Percentiles rank a stretch among this genome's conserved stretches.
Evolutionary conservation across 2,329 filamentous ascomycete genomes (phyloP).

Genomic region (Tolypocladium sp.): DNA sequence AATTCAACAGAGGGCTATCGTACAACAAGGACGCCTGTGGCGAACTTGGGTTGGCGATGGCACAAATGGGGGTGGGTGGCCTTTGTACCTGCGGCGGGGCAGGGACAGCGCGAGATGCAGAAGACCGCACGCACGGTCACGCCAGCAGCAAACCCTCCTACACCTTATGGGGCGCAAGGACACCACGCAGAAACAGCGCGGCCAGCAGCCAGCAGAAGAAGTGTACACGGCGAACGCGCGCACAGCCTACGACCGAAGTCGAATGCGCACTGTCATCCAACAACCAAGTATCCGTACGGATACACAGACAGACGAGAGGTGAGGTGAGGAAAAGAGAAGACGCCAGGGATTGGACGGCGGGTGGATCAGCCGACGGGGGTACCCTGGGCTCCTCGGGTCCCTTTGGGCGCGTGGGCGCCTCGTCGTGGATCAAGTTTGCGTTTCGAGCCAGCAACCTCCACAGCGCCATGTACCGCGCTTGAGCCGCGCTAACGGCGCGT

Average conservation of each 20-base stretch:
- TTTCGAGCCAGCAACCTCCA: neutral
- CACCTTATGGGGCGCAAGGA: neutral
- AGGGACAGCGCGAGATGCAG: neutral
- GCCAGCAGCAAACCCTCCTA: neutral
- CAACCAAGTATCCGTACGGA: too few species aligned
- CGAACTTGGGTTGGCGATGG: neutral
- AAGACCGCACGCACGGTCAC: neutral
- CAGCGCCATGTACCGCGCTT: neutral
- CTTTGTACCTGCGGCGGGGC: neutral
- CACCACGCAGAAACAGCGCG: neutral
- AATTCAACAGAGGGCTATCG: neutral
- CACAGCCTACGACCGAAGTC: neutral
- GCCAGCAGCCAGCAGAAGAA: neutral
- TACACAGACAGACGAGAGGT: neutral
- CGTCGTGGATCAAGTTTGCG: constrained; percentile 2
- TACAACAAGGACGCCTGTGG: neutral
- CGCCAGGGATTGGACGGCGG: neutral
- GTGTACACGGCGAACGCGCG: neutral
- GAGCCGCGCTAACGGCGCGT: neutral
- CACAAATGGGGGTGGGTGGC: neutral
- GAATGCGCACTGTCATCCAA: neutral
- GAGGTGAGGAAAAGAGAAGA: neutral
- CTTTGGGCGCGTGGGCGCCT: neutral
- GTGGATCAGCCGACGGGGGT: neutral
- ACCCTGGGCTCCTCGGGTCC: neutral